Conservation (phyloP, 2,329 filamentous ascomycete genomes). For the Clonostachys byssicola region DNA sequence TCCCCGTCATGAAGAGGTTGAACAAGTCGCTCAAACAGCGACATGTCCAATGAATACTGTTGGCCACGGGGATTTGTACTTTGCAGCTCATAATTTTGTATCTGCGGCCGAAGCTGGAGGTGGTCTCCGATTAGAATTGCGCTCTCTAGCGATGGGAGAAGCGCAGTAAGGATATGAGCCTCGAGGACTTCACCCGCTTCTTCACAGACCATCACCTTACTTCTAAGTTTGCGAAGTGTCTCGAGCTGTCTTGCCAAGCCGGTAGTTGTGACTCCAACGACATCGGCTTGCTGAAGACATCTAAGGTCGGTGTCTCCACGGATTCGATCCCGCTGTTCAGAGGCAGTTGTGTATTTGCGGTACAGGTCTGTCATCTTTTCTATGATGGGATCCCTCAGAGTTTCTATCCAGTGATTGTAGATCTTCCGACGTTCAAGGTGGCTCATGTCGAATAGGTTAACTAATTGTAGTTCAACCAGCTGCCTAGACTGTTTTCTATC, state of each 20-base stretch:
- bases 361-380: constrained; percentile 1
- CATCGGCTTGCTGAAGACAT: constrained; percentile 28
- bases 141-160: constrained; percentile 58
- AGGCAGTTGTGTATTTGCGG: background rate
- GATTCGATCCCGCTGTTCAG: constrained; percentile 4
- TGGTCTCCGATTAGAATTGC: constrained; percentile 62
- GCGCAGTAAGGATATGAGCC: constrained; percentile 53
- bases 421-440: too few relatives aligned
- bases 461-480: too few relatives aligned
- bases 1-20: background rate
- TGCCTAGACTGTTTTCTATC: too few relatives aligned
- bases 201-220: constrained; percentile 60
- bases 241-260: constrained; percentile 49
- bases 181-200: constrained; percentile 68
- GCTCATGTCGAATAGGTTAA: too few relatives aligned
- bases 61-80: constrained; percentile 40
- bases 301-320: constrained; percentile 23
- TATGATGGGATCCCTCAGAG: constrained; percentile 4
- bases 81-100: constrained; percentile 49
- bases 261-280: constrained; percentile 58
- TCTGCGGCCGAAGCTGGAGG: constrained; percentile 54
- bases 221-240: constrained; percentile 39
- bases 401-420: too few relatives aligned
- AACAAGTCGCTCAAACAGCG: constrained; percentile 55
- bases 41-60: constrained; percentile 51